Conservation (phyloP, 306 rosid species). For the Hylodesmum podocarpum region DNA sequence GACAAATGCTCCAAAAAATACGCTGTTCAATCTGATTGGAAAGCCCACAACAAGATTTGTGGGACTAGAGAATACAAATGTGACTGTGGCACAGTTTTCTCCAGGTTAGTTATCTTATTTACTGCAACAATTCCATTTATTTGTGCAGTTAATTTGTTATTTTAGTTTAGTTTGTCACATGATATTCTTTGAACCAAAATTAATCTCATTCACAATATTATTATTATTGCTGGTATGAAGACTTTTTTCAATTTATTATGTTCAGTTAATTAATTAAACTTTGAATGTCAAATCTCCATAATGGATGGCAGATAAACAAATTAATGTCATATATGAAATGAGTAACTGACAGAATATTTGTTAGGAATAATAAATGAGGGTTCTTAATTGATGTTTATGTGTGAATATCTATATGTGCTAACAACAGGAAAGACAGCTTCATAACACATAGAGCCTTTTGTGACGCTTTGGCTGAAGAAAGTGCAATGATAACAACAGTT, state of each 20-base stretch:
- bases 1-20: conserved; percentile 83
- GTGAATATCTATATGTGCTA: not conserved
- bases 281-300: not conserved
- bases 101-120: conserved; percentile 63
- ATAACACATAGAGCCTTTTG: conserved; percentile 88
- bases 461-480: conserved; percentile 76
- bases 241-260: not conserved
- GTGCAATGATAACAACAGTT: conserved; percentile 38
- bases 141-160: not conserved
- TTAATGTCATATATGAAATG: not conserved
- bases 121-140: not conserved
- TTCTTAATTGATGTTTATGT: not conserved
- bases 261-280: not conserved
- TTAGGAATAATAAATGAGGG: conserved; percentile 29
- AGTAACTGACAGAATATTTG: conserved; percentile 18
- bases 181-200: too few species aligned
- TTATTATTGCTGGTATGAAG: too few species aligned
- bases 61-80: conserved; percentile 92
- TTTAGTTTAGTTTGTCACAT: not conserved
- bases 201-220: too few species aligned
- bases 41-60: conserved; percentile 86
- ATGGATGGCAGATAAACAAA: not conserved
- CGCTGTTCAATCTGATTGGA: conserved; percentile 95
- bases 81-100: conserved; percentile 83
- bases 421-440: conserved; percentile 88